Conservation (phyloP, 2,329 filamentous ascomycete species). For the Sordariomycetes sp. region DNA sequence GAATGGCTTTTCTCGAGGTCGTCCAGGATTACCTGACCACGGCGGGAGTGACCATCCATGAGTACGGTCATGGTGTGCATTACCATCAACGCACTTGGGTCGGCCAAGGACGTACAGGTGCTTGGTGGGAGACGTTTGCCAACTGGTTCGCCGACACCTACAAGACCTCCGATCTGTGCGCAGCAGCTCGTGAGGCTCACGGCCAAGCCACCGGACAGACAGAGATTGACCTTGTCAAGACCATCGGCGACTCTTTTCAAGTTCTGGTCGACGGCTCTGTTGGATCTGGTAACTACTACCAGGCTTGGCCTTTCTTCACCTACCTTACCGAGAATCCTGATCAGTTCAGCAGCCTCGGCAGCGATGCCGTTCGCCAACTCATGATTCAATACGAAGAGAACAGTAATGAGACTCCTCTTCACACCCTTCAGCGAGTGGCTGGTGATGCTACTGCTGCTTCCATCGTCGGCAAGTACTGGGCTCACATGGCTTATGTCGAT, state of each 20-base stretch:
- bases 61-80: constrained; percentile 38
- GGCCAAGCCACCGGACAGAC: constrained; percentile 23
- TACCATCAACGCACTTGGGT: constrained; percentile 34
- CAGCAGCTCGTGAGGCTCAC: constrained; percentile 22
- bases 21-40: constrained; percentile 25
- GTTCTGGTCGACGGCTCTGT: constrained; percentile 35
- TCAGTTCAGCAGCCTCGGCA: constrained; percentile 27
- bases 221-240: constrained; percentile 31
- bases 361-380: constrained; percentile 29
- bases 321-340: constrained; percentile 41
- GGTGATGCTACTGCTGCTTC: constrained; percentile 21
- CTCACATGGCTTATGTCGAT: constrained; percentile 42
- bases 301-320: constrained; percentile 40
- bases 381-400: constrained; percentile 30
- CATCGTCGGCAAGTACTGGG: constrained; percentile 40
- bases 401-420: constrained; percentile 40
- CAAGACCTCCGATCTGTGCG: constrained; percentile 33
- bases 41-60: constrained; percentile 34
- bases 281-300: constrained; percentile 36
- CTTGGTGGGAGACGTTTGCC: constrained; percentile 42
- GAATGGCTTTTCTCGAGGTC: constrained; percentile 34
- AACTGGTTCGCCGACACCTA: constrained; percentile 41
- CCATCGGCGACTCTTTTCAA: constrained; percentile 36
- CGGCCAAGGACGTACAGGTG: constrained; percentile 32
- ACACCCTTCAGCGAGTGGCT: constrained; percentile 30